Percentiles rank a stretch among this genome's conserved stretches.
Evolutionary conservation across 495 filamentous ascomycete species (phyloP).

Genomic region (Mycothermus thermophilus): DNA sequence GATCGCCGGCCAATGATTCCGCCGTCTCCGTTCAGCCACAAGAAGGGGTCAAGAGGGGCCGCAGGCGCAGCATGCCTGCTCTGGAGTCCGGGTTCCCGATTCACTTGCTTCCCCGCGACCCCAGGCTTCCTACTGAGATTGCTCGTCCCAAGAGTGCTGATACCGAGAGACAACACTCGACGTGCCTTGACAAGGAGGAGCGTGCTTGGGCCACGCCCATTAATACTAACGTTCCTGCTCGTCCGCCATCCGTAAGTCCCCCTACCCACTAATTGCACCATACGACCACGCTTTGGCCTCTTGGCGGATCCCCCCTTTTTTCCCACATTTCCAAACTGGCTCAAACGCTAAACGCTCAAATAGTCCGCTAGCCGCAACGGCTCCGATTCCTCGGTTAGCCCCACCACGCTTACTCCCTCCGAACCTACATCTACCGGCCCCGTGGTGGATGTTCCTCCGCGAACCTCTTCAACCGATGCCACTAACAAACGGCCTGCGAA

Average conservation of each 20-base stretch:
- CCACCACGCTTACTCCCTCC: conserved; percentile 34
- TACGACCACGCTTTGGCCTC: no score
- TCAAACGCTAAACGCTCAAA: no score
- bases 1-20: background rate
- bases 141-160: conserved; percentile 25
- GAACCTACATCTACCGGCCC: conserved; percentile 34
- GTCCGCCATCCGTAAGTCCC: conserved; percentile 32
- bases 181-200: no score
- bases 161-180: no score
- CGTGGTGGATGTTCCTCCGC: conserved; percentile 52
- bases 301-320: no score
- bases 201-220: no score
- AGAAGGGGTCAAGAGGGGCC: conserved; percentile 61
- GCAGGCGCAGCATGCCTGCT: conserved; percentile 70
- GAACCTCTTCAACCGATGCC: conserved; percentile 55
- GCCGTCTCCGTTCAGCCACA: conserved; percentile 19
- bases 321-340: no score
- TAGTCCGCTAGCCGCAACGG: conserved; percentile 37
- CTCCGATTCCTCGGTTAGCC: conserved; percentile 28
- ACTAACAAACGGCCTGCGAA: conserved; percentile 47
- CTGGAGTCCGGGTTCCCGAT: conserved; percentile 49
- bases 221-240: no score
- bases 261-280: no score
- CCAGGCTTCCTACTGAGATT: conserved; percentile 26
- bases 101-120: conserved; percentile 26